Base-by-base conservation (phyloP, 768 basidiomycete species). In the Serendipita sp. region DNA sequence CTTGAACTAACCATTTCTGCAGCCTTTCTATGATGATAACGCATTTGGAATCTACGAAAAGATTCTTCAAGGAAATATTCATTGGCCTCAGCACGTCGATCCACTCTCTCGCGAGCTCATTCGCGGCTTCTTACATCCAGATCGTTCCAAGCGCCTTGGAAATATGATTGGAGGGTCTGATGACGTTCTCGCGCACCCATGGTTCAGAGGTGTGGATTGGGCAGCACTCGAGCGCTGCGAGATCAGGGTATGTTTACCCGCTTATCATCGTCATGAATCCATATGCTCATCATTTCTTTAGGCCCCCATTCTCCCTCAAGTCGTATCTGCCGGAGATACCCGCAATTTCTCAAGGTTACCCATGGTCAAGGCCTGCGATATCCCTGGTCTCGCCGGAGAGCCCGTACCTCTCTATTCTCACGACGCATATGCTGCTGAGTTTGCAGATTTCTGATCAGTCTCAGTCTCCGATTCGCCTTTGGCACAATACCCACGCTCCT, bases 21-120 rank as follows among this genome's bases (percentile, higher is more conserved):
- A 74, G 31, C 96, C 96, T 23, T 99, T 98, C 80, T 97, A 91
- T 74, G 93, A 97, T 71, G 91, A 96, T 73, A 91, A 91, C n/a
- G 87, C 94, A 0, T 89, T 95, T 73, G 94, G 91, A 52, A 97
- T 97, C 74, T 98, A 98, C 73, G 95, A 99, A 76, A 95, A 94
- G 76, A 97, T 99, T 67, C 77, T 99, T 44, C 83, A 81, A 64
- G 90, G 90, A 33, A 81, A 86, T 66, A 86, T 96, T 53, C 82
- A 89, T 67, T 97, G 92, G 85, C 95, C 95, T n/a, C 80, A 79
- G 64, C 85, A 82, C 66, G 85, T 97, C 78, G 94, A 98, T 71
- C 82, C 84, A 18, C 81, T 93, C 33, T 95, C 94, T 48, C 86
- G 85, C 68, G 89, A 91, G 68, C 80, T 99, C 64, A 87, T 99